Evolutionary conservation across 169 alveolate genomes (phyloP).

Genomic region (Plasmodium knowlesi): DNA sequence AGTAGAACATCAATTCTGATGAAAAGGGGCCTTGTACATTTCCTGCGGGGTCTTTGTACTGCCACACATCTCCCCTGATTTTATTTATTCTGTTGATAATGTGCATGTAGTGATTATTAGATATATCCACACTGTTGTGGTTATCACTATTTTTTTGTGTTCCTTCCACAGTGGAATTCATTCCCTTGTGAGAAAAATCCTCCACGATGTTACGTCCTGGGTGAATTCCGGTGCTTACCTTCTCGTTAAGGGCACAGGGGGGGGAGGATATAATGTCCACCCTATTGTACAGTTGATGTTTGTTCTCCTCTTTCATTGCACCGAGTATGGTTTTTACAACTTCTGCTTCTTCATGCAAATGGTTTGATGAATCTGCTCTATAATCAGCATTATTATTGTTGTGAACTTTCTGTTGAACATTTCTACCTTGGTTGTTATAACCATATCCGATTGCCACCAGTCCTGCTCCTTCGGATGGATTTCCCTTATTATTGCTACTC

Average conservation of each 20-base stretch:
- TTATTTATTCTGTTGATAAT: conserved; percentile 43
- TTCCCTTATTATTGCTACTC: background rate
- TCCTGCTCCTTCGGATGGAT: background rate
- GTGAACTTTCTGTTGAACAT: background rate
- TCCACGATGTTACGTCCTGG: background rate
- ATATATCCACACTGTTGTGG: background rate
- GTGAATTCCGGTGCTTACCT: background rate
- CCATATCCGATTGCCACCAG: background rate
- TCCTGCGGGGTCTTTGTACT: conserved; percentile 85
- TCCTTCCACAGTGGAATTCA: background rate
- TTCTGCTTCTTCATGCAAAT: background rate
- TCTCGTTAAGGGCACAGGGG: background rate
- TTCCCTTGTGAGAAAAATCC: background rate
- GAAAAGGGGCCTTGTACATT: conserved; percentile 85
- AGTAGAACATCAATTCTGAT: conserved; percentile 83
- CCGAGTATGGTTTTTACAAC: background rate
- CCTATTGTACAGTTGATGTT: background rate
- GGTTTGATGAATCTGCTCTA: background rate
- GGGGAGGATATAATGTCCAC: background rate
- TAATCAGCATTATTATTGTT: background rate
- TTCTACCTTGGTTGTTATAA: background rate
- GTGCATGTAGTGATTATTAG: background rate
- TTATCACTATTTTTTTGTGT: background rate
- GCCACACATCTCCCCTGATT: conserved; percentile 79
- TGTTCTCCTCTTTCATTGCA: background rate